Evolutionary conservation across 2,329 filamentous ascomycete genomes (phyloP), one percentile per base, ranked within the genome.

Genomic region (Leptographium procerum): DNA sequence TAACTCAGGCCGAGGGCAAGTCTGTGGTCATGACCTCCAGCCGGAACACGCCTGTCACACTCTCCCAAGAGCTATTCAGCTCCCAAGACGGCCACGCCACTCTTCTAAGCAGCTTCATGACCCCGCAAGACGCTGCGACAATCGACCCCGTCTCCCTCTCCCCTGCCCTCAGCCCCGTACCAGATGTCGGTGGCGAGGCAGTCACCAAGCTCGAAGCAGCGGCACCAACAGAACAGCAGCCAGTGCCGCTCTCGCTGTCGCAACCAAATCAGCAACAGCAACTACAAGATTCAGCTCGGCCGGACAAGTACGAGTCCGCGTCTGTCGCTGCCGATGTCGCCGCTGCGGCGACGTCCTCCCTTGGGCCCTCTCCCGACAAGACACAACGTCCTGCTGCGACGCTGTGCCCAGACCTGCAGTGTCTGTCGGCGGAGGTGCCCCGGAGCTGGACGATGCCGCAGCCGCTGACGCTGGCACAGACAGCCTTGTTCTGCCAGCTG

Each of bases 381-480:
- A 94, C 91, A 96, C 94, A 96, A 96, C 91, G 95, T 96, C 91
- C 94, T 97, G 94, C 94, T 82, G 94, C 83, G 91, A 87, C 96
- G 92, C 96, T 97, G 94, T 97, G 87, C 73, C 61, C 61, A 59
- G 94, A 96, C 94, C 94, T 95, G 94, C 94, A 88, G 94, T 99
- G 94, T 97, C 94, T 84, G 86, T 92, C 88, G 87, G 83, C 77
- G 79, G 81, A 81, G 75, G 77, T 75, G 72, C 73, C 75, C 68
- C 72, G 70, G 71, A 71, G 72, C 66, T 76, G 73, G 69, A 68
- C 64, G 69, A 69, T 68, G 66, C 75, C 72, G 64, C 75, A 68
- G 70, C 74, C 71, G 67, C 70, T 69, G 69, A 69, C 68, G 64
- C 68, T 68, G 60, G 70, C 69, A 62, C 66, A 68, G 65, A 74